phyloP scores from a whole-genome alignment of 2,329 filamentous ascomycete genomes.

The Metarhizium robertsii region DNA sequence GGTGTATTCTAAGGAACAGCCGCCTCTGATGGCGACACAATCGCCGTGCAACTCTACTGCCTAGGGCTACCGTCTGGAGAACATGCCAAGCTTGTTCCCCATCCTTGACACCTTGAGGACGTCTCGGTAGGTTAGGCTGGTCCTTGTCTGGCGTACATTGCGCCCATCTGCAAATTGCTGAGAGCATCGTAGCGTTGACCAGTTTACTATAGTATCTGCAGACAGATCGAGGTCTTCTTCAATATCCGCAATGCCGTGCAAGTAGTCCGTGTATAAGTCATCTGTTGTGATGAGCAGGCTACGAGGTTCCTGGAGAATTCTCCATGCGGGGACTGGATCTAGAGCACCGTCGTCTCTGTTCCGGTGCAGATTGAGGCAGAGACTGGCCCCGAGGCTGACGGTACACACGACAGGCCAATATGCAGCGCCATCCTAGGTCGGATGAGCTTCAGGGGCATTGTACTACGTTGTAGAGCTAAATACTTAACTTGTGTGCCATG shows the following conservation, averaged over 20 bases:
- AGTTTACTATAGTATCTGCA: slow-evolving; percentile 58
- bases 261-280: slow-evolving; percentile 57
- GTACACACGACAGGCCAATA: slow-evolving; percentile 88
- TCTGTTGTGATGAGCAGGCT: slow-evolving; percentile 68
- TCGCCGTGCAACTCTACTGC: neutral
- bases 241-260: slow-evolving; percentile 66
- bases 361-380: slow-evolving; percentile 70
- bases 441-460: slow-evolving; percentile 21
- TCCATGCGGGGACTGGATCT: slow-evolving; percentile 38
- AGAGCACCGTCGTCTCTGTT: slow-evolving; percentile 53
- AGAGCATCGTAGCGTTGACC: slow-evolving; percentile 51
- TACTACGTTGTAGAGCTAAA: slow-evolving; percentile 9
- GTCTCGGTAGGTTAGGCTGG: slow-evolving; percentile 76
- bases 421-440: slow-evolving; percentile 60
- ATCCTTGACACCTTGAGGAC: slow-evolving; percentile 73
- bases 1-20: slow-evolving; percentile 42
- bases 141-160: slow-evolving; percentile 50
- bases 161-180: slow-evolving; percentile 38
- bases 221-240: slow-evolving; percentile 57
- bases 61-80: slow-evolving; percentile 23
- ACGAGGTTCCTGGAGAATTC: slow-evolving; percentile 73
- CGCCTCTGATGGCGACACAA: slow-evolving; percentile 12
- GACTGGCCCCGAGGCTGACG: slow-evolving; percentile 68
- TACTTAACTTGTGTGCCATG: slow-evolving; percentile 73
- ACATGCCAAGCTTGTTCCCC: slow-evolving; percentile 54